These are phyloP conservation scores for Microthlaspi erraticum DNA, from an alignment of 345 rosid genomes.

Conservation along the genomic window DNA sequence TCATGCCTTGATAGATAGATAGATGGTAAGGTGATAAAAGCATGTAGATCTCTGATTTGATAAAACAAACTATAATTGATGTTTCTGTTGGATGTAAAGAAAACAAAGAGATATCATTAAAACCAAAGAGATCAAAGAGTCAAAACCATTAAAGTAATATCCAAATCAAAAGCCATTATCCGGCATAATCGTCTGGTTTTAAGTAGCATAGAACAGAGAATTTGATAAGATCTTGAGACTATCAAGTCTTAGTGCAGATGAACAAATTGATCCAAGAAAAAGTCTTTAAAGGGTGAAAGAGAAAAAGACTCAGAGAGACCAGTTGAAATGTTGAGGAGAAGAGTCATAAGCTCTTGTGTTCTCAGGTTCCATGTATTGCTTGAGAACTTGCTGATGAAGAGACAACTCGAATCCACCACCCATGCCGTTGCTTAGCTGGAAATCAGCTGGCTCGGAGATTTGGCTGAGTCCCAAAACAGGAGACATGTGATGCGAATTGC, in stretches of 20 bases:
- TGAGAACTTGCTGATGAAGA: conserved; percentile 53
- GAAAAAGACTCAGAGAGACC: conserved; percentile 59
- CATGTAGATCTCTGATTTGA: conserved; percentile 34
- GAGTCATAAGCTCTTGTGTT: conserved; percentile 58
- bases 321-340: conserved; percentile 57
- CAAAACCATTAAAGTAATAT: conserved; percentile 21
- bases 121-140: conserved; percentile 28
- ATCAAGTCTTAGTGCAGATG: conserved; percentile 29
- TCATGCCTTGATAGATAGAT: conserved; percentile 32
- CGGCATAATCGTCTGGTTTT: conserved; percentile 21
- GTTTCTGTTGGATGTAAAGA: conserved; percentile 16
- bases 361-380: conserved; percentile 64
- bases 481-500: conserved; percentile 43
- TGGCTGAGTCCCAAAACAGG: conserved; percentile 57
- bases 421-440: conserved; percentile 40
- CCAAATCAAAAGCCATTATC: conserved; percentile 4
- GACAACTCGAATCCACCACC: conserved; percentile 58
- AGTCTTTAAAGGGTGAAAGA: conserved; percentile 11
- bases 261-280: not conserved
- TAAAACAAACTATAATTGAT: not conserved
- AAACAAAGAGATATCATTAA: not conserved
- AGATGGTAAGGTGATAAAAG: conserved; percentile 31
- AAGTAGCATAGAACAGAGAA: conserved; percentile 13
- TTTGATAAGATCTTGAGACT: conserved; percentile 17
- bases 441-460: conserved; percentile 51